Percentiles rank a stretch among this genome's conserved stretches.
These are phyloP conservation scores for Epipyxis sp. DNA, from an alignment of 108 stramenopile species.

Conservation along the genomic window DNA sequence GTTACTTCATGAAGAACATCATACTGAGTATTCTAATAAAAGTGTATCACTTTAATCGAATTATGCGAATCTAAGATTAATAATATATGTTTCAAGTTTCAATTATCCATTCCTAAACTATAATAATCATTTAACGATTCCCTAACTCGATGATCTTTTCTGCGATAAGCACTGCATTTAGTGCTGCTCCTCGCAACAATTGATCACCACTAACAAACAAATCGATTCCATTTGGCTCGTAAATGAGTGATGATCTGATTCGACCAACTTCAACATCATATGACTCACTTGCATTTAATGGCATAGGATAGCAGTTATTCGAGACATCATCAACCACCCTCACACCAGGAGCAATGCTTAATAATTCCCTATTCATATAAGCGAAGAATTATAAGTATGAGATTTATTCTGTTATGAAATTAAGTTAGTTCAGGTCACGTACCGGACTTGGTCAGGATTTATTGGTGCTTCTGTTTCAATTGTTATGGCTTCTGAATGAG, in stretches of 20 bases:
- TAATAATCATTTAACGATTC: no score
- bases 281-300: constrained; percentile 83
- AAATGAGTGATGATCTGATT: constrained; percentile 70
- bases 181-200: constrained; percentile 3
- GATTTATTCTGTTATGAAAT: neutral
- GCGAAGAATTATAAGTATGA: neutral
- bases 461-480: constrained; percentile 82
- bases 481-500: constrained; percentile 90
- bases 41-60: no score
- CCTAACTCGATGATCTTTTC: neutral
- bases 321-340: constrained; percentile 40
- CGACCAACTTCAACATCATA: constrained; percentile 92
- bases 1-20: constrained; percentile 10
- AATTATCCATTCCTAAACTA: no score
- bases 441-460: constrained; percentile 69
- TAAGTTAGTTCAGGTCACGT: constrained; percentile 61
- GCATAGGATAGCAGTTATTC: constrained; percentile 79
- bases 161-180: constrained; percentile 18
- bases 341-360: constrained; percentile 37
- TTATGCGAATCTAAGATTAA: no score
- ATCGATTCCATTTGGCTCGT: constrained; percentile 85
- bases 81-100: no score
- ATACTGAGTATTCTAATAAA: no score
- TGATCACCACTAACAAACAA: constrained; percentile 90
- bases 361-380: constrained; percentile 39